A percentile compares a stretch with the other conserved stretches of the same genome.
Conservation (phyloP, 345 rosid genomes). For the Kandelia obovata region DNA sequence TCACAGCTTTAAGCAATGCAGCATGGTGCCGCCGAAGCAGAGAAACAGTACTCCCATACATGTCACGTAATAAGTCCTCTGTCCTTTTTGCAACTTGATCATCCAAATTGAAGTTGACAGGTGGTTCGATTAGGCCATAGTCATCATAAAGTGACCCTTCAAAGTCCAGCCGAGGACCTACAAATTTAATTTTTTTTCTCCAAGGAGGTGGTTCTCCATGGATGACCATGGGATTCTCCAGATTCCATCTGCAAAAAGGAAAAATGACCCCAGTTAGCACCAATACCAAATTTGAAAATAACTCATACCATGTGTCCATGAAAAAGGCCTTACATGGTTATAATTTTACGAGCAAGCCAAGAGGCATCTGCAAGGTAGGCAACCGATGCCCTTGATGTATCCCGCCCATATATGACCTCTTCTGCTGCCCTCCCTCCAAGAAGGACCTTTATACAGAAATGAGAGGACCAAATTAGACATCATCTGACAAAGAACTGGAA, state of each 20-base stretch:
- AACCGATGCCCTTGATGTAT: slow-evolving; percentile 83
- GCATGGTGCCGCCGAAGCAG: slow-evolving; percentile 71
- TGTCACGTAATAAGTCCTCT: slow-evolving; percentile 54
- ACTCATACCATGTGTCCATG: slow-evolving; percentile 1
- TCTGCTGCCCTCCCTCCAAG: slow-evolving; percentile 97
- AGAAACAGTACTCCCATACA: slow-evolving; percentile 60
- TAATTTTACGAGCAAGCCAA: slow-evolving; percentile 94
- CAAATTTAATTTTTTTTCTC: slow-evolving; percentile 66
- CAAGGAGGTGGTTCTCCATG: slow-evolving; percentile 94
- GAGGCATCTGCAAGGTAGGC: slow-evolving; percentile 87
- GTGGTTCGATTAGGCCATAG: slow-evolving; percentile 67
- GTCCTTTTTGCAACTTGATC: slow-evolving; percentile 74
- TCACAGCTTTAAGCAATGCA: slow-evolving; percentile 75
- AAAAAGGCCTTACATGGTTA: slow-evolving; percentile 52
- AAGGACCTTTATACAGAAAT: slow-evolving; percentile 45
- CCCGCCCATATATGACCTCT: slow-evolving; percentile 81
- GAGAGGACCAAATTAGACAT: slow-evolving; percentile 2
- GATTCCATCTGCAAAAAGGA: slow-evolving; percentile 68
- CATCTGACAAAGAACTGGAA: slow-evolving; percentile 3
- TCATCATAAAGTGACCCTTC: slow-evolving; percentile 89
- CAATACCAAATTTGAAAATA: slow-evolving; percentile 9
- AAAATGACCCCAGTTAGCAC: not conserved
- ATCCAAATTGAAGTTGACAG: slow-evolving; percentile 77
- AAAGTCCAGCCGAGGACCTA: slow-evolving; percentile 87
- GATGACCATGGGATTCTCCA: slow-evolving; percentile 89